Evolutionary conservation across 208 protist species (phyloP).

Genomic region (Acanthamoeba castellanii): DNA sequence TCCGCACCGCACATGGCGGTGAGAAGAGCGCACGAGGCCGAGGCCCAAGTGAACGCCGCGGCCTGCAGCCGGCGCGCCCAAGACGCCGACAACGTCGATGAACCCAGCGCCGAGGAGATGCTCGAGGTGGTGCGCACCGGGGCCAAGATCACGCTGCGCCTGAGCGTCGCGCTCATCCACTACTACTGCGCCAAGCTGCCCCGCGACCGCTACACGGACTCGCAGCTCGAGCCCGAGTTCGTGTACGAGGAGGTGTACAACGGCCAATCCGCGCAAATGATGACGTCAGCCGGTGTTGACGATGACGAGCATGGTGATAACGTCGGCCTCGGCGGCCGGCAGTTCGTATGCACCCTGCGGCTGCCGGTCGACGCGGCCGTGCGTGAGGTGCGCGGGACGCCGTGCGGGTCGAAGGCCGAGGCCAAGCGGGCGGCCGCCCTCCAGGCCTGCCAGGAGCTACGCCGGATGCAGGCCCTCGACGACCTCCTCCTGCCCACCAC

Average conservation of each 20-base stretch:
- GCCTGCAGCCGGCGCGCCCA: not conserved
- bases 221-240: not conserved
- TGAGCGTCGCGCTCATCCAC: not conserved
- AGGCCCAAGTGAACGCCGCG: not conserved
- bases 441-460: not conserved
- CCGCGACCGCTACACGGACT: not conserved
- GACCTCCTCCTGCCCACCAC: not conserved
- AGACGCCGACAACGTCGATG: too few relatives aligned
- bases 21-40: not conserved
- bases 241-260: not conserved
- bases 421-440: not conserved
- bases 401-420: not conserved
- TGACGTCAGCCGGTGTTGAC: not conserved
- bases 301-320: not conserved
- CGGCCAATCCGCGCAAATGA: not conserved
- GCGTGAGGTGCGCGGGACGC: not conserved
- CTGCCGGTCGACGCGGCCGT: not conserved
- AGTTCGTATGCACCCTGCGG: not conserved
- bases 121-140: not conserved
- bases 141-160: conserved; percentile 8
- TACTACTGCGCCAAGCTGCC: not conserved
- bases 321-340: not conserved
- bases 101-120: not conserved
- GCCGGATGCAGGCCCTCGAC: not conserved
- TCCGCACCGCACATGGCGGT: not conserved